Percentiles rank a stretch among this genome's conserved stretches.
phyloP scores from a whole-genome alignment of 2,329 filamentous ascomycete species.

The Ceratocystis diversiconidia region DNA sequence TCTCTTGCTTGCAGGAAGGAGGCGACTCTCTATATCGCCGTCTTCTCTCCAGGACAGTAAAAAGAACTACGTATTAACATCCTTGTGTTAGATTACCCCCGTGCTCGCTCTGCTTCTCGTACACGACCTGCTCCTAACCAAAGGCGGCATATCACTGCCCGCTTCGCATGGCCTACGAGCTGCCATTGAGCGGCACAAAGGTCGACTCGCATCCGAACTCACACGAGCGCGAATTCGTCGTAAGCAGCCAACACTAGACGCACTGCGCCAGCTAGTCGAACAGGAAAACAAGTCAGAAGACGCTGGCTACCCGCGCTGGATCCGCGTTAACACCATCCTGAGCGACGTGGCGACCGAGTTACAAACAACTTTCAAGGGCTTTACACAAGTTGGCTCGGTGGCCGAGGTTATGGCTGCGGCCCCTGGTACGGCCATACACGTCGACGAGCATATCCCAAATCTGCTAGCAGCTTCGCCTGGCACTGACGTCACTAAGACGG shows the following conservation, averaged over 20 bases:
- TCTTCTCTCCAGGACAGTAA: not conserved
- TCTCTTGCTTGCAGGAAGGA: not conserved
- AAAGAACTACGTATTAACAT: not conserved
- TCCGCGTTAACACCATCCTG: slow-evolving; percentile 70
- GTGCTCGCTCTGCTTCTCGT: slow-evolving; percentile 65
- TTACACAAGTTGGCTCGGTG: slow-evolving; percentile 41
- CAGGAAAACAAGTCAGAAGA: slow-evolving; percentile 35
- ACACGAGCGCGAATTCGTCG: slow-evolving; percentile 62
- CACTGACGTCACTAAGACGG: slow-evolving; percentile 55
- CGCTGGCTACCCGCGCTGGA: slow-evolving; percentile 69
- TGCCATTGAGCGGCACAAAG: slow-evolving; percentile 67
- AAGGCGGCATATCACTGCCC: slow-evolving; percentile 69
- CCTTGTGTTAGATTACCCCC: slow-evolving; percentile 53
- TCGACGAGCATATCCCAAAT: slow-evolving; percentile 74
- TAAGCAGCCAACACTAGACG: slow-evolving; percentile 53
- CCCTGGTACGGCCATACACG: slow-evolving; percentile 33
- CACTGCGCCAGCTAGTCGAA: slow-evolving; percentile 46
- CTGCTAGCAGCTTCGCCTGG: slow-evolving; percentile 63
- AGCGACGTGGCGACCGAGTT: slow-evolving; percentile 58
- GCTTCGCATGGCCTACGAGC: slow-evolving; percentile 62
- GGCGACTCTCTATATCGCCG: too few relatives aligned
- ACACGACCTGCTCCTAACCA: slow-evolving; percentile 74
- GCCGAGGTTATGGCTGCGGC: slow-evolving; percentile 37
- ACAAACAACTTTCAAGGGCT: slow-evolving; percentile 56
- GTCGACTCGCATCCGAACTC: slow-evolving; percentile 66